Percentiles rank a stretch among this genome's conserved stretches.
These are phyloP conservation scores for Tuber indicum DNA, from an alignment of 495 filamentous ascomycete species.

Conservation along the genomic window DNA sequence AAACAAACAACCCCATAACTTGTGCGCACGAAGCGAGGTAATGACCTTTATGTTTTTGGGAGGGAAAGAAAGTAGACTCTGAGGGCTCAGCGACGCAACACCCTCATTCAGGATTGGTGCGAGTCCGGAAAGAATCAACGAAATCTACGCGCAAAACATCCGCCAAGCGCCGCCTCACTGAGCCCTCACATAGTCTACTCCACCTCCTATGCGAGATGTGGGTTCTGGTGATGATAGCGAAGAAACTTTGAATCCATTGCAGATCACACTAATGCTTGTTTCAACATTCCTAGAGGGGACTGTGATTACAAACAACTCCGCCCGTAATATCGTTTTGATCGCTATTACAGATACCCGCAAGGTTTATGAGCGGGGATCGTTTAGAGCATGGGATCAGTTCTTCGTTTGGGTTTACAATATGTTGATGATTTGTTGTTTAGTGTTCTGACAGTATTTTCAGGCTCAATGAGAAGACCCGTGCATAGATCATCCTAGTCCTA, in stretches of 20 bases:
- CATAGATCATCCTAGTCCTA: slow-evolving; percentile 47
- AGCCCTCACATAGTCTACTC: slow-evolving; percentile 48
- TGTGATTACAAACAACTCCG: slow-evolving; percentile 54
- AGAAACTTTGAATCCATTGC: slow-evolving; percentile 53
- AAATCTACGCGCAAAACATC: no score
- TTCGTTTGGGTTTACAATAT: slow-evolving; percentile 1
- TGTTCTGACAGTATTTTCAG: slow-evolving; percentile 64
- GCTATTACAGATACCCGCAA: slow-evolving; percentile 57
- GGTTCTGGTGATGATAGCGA: slow-evolving; percentile 47
- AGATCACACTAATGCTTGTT: slow-evolving; percentile 52
- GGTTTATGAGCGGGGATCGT: slow-evolving; percentile 70
- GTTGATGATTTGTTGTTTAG: slow-evolving; percentile 40
- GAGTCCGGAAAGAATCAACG: no score
- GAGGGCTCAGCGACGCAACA: no score
- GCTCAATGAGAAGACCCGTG: slow-evolving; percentile 48
- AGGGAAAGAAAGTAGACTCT: no score
- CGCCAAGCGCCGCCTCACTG: no score
- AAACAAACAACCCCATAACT: no score
- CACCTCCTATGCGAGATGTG: slow-evolving; percentile 44
- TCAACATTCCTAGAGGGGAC: slow-evolving; percentile 51
- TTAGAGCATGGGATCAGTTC: slow-evolving; percentile 50
- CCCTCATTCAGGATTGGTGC: no score
- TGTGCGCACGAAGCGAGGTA: no score
- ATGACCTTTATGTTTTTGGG: no score
- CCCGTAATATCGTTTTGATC: slow-evolving; percentile 58